A percentile compares a stretch with the other conserved stretches of the same genome.
These are phyloP conservation scores for Pistacia atlantica DNA, from an alignment of 345 rosid species.

Conservation along the genomic window DNA sequence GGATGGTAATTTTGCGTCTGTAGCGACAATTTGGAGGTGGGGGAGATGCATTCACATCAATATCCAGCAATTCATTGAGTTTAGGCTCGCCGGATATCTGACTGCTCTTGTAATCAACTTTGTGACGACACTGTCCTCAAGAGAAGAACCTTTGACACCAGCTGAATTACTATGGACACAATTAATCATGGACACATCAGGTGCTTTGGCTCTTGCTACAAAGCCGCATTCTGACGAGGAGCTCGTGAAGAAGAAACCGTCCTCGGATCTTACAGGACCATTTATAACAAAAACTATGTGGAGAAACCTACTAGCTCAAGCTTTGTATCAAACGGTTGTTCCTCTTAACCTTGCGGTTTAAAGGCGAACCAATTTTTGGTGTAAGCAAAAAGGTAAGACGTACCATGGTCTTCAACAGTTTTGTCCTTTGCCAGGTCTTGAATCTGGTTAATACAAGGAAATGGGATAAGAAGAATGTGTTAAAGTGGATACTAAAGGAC, in stretches of 20 bases:
- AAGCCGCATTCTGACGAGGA: slow-evolving; percentile 34
- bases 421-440: slow-evolving; percentile 47
- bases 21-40: slow-evolving; percentile 41
- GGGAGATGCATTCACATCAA: slow-evolving; percentile 44
- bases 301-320: slow-evolving; percentile 41
- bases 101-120: slow-evolving; percentile 40
- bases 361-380: slow-evolving; percentile 34
- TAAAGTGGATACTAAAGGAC: slow-evolving; percentile 38
- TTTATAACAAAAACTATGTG: slow-evolving; percentile 46
- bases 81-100: slow-evolving; percentile 40
- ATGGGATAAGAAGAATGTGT: slow-evolving; percentile 41
- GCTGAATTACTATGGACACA: slow-evolving; percentile 49
- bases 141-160: slow-evolving; percentile 24
- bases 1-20: slow-evolving; percentile 72
- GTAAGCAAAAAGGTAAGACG: slow-evolving; percentile 31
- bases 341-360: slow-evolving; percentile 41
- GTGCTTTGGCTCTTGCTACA: slow-evolving; percentile 47
- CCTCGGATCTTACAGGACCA: slow-evolving; percentile 33
- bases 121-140: slow-evolving; percentile 36
- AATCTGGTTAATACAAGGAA: slow-evolving; percentile 48
- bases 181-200: slow-evolving; percentile 46
- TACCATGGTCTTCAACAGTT: slow-evolving; percentile 43
- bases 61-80: slow-evolving; percentile 46
- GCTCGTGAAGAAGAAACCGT: slow-evolving; percentile 33
- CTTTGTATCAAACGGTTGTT: slow-evolving; percentile 37